Evolutionary conservation across 2,329 filamentous ascomycete species (phyloP), one percentile per base, ranked within the genome.

Genomic region (Ilyonectria robusta): DNA sequence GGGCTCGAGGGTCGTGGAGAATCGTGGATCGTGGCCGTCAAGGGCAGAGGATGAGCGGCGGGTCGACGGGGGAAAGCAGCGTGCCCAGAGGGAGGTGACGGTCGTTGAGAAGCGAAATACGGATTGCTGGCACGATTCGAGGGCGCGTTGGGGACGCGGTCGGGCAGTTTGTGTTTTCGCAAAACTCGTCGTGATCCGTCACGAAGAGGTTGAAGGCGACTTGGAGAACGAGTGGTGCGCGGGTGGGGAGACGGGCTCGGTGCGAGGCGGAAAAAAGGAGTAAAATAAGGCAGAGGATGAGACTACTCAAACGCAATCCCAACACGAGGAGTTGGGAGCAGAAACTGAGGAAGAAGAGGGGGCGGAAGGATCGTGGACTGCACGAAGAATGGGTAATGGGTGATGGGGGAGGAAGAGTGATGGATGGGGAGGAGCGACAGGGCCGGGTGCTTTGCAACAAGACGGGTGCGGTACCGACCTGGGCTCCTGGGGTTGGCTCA

Each of bases 371-470:
- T 80, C 76, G 76, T 78, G 76, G 77, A 77, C 69, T 71, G 76
- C 70, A 75, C 74, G 76, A 76, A 74, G 76, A 78, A 75, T 74
- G 77, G 72, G 69, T 67, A 70, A 76, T 77, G 74, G 78, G 75
- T 72, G 72, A 75, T 74, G 69, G 72, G 69, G 71, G 77, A 75
- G 75, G 76, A 75, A 75, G 77, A 79, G 72, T 63, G 67, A 71
- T 57, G 68, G 75, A 79, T 74, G 76, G 78, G 78, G 78, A 81
- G 75, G 79, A 79, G 78, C 78, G 78, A 80, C 77, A 76, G 77
- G 75, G 70, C 71, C 69, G 75, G 77, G 75, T 74, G 76, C 72
- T 74, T 72, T 76, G 72, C 77, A 65, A 62, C 70, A 70, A 73
- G 72, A 76, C 70, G 72, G 72, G 74, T 74, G 74, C 65, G 75